phyloP scores from a whole-genome alignment of 352 stramenopile genomes.

The Thraustochytrium sp. region DNA sequence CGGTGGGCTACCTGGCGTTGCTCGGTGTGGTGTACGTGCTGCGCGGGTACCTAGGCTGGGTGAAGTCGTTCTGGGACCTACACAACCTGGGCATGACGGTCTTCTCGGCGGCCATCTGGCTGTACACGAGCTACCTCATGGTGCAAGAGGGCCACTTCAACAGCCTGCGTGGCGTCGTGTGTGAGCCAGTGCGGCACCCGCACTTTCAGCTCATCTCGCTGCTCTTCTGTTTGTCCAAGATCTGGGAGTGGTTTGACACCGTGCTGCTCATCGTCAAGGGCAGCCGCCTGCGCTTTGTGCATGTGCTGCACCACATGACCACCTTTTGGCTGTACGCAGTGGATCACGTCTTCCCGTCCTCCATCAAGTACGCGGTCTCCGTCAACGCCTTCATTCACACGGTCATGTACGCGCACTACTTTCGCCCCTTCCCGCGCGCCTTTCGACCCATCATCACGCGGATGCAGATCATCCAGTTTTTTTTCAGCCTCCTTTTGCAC shows the following conservation, averaged over 20 bases:
- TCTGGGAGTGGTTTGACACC: slow-evolving; percentile 42
- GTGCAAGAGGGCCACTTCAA: slow-evolving; percentile 4
- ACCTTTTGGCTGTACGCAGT: slow-evolving; percentile 42
- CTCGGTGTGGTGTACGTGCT: background rate
- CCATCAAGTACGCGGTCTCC: slow-evolving; percentile 31
- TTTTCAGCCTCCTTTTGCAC: slow-evolving; percentile 5
- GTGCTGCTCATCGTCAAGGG: slow-evolving; percentile 28
- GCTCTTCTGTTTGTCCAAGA: background rate
- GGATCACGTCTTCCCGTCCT: slow-evolving; percentile 12
- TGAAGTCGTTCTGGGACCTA: background rate
- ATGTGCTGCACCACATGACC: slow-evolving; percentile 1
- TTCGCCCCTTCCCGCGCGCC: background rate
- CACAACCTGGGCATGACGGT: slow-evolving; percentile 12
- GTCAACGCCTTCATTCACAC: slow-evolving; percentile 37
- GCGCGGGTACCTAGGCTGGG: background rate
- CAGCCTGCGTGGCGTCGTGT: background rate
- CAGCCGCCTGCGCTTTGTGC: slow-evolving; percentile 14
- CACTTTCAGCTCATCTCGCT: slow-evolving; percentile 30
- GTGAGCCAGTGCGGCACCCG: background rate
- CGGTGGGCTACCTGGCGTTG: background rate
- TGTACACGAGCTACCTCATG: slow-evolving; percentile 30
- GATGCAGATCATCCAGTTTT: slow-evolving; percentile 37
- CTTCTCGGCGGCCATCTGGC: background rate
- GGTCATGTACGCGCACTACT: slow-evolving; percentile 41
- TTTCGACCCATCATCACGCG: slow-evolving; percentile 26